Percentiles rank a stretch among this genome's conserved stretches.
phyloP scores from a whole-genome alignment of 2,329 filamentous ascomycete genomes.

The Trichoderma hamatum region DNA sequence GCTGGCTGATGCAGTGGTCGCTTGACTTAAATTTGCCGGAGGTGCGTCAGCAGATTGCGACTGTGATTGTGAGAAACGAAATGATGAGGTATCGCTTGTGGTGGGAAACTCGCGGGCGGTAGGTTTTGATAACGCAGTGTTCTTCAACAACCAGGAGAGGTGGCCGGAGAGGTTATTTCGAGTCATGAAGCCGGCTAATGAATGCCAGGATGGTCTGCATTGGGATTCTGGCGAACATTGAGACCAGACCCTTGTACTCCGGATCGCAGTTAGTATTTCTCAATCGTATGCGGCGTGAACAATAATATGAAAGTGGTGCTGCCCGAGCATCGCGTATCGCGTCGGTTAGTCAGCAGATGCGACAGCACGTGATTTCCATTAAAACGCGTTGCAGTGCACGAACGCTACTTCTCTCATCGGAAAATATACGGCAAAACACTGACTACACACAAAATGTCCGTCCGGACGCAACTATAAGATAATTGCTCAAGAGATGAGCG shows the following conservation, averaged over 20 bases:
- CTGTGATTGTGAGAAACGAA: conserved; percentile 36
- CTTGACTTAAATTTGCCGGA: conserved; percentile 1
- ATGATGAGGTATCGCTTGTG: conserved; percentile 35
- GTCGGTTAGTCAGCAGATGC: conserved; percentile 40
- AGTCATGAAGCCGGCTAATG: conserved; percentile 57
- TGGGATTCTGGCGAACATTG: conserved; percentile 33
- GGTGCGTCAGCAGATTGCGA: conserved; percentile 31
- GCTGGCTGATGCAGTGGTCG: background rate
- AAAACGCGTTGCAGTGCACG: background rate
- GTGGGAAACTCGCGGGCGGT: conserved; percentile 45
- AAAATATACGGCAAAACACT: background rate
- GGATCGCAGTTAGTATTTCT: background rate
- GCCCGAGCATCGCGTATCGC: conserved; percentile 36
- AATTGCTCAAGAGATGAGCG: background rate
- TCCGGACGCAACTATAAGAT: background rate
- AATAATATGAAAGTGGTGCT: conserved; percentile 20
- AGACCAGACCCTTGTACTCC: conserved; percentile 3
- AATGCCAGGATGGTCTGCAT: conserved; percentile 33
- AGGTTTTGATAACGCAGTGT: conserved; percentile 47
- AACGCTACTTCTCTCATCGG: background rate
- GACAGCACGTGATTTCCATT: conserved; percentile 30
- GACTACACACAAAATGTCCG: background rate
- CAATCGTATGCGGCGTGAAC: conserved; percentile 14
- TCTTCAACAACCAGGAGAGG: conserved; percentile 59
- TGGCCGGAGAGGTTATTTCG: conserved; percentile 63